Percentiles rank a stretch among this genome's conserved stretches.
Conservation (phyloP, 768 basidiomycete genomes). For the Lactarius indigo region DNA sequence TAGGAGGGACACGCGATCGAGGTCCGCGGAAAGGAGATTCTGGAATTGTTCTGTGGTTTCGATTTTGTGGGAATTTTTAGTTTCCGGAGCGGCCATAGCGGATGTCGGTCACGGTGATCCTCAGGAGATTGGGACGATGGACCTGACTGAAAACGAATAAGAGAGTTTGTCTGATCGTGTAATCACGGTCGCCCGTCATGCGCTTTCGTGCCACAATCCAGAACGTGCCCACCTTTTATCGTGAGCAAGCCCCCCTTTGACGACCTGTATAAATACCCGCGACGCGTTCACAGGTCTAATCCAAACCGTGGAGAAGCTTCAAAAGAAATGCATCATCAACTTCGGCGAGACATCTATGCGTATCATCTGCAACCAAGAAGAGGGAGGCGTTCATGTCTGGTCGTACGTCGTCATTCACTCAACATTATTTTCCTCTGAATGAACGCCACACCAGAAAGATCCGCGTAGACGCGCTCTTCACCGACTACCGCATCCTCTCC, state of each 20-base stretch:
- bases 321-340: conserved; percentile 80
- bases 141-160: neutral
- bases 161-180: neutral
- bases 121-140: neutral
- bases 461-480: conserved; percentile 65
- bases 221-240: conserved; percentile 25
- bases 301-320: conserved; percentile 78
- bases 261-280: neutral
- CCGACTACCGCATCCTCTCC: conserved; percentile 80
- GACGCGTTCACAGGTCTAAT: conserved; percentile 53
- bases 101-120: too few species aligned
- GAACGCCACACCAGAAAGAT: conserved; percentile 44
- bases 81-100: neutral
- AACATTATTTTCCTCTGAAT: conserved; percentile 13
- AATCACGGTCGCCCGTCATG: conserved; percentile 9
- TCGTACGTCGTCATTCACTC: conserved; percentile 45
- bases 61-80: conserved; percentile 46
- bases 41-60: conserved; percentile 71
- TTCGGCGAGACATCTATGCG: conserved; percentile 72
- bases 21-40: conserved; percentile 66
- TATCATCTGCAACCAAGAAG: conserved; percentile 81
- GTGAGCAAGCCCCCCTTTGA: conserved; percentile 4
- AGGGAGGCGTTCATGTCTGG: conserved; percentile 89
- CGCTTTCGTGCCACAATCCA: conserved; percentile 28
- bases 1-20: conserved; percentile 77